Percentiles rank a stretch among this genome's conserved stretches.
Conservation (phyloP, 2,329 filamentous ascomycete species). For the Alternaria tenuissima region DNA sequence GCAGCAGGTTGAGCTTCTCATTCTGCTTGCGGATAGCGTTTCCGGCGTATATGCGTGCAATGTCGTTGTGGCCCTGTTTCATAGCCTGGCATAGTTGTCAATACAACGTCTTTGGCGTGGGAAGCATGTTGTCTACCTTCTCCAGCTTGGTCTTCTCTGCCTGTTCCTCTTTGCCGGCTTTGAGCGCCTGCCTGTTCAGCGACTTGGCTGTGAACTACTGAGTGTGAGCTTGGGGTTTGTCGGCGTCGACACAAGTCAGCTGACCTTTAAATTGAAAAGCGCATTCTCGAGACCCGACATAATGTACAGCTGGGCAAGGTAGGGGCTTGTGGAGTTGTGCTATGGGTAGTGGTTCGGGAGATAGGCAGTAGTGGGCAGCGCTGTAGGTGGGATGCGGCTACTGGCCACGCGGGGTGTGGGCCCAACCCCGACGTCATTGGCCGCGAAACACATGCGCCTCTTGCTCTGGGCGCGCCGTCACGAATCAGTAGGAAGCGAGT, state of each 20-base stretch:
- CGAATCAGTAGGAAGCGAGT: constrained; percentile 11
- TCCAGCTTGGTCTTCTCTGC: constrained; percentile 69
- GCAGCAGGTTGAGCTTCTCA: constrained; percentile 67
- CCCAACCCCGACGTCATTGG: constrained; percentile 31
- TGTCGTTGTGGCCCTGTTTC: constrained; percentile 66
- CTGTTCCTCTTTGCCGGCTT: constrained; percentile 68
- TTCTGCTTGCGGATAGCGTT: constrained; percentile 71
- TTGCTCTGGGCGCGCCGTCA: constrained; percentile 10
- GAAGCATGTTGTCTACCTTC: constrained; percentile 54
- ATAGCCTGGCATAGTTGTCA: constrained; percentile 58
- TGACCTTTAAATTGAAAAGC: constrained; percentile 68
- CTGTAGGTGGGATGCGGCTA: constrained; percentile 35
- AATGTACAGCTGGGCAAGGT: constrained; percentile 18
- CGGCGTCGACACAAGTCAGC: constrained; percentile 13
- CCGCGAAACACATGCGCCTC: neutral
- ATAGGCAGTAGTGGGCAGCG: constrained; percentile 17
- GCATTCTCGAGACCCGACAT: constrained; percentile 71
- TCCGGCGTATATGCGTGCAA: constrained; percentile 69
- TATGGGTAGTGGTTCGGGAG: constrained; percentile 21
- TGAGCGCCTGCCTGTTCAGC: constrained; percentile 68
- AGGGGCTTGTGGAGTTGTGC: constrained; percentile 14
- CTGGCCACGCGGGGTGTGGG: constrained; percentile 36
- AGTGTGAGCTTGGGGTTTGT: constrained; percentile 30
- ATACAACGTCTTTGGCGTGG: neutral
- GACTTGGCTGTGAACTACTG: constrained; percentile 68